Percentiles rank a stretch among this genome's conserved stretches.
Evolutionary conservation across 208 protist genomes (phyloP).

Genomic region (Vickermania ingenoplastis): DNA sequence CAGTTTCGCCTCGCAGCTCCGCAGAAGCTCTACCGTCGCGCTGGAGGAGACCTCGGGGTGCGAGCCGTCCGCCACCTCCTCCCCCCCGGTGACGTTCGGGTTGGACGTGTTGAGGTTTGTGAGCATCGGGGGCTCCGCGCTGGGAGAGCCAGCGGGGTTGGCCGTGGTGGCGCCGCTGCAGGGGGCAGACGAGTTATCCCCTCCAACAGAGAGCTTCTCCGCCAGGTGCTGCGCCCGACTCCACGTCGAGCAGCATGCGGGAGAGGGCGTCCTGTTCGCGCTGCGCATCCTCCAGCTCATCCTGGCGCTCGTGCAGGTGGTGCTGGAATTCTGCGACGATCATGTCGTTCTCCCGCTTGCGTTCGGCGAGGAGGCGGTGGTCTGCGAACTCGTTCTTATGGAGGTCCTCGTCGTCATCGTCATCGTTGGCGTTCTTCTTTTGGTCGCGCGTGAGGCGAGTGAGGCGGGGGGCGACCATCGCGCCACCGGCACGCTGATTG

Average conservation of each 20-base stretch:
- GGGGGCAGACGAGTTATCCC: not conserved
- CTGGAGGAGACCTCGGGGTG: not conserved
- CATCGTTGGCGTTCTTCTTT: not conserved
- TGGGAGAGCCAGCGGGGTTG: not conserved
- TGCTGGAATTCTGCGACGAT: constrained; percentile 86
- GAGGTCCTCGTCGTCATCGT: constrained; percentile 3
- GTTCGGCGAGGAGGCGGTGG: constrained; percentile 44
- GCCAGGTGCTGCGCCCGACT: constrained; percentile 85
- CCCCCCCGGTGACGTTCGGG: not conserved
- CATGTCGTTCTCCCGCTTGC: constrained; percentile 33
- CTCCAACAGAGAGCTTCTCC: constrained; percentile 55
- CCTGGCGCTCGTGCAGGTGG: constrained; percentile 61
- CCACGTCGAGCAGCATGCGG: constrained; percentile 74
- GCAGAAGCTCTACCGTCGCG: constrained; percentile 33
- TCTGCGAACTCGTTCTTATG: constrained; percentile 11
- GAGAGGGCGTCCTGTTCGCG: constrained; percentile 53
- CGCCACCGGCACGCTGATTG: not conserved
- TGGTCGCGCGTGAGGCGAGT: constrained; percentile 1
- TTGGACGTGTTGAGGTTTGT: not conserved
- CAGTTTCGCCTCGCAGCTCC: constrained; percentile 41
- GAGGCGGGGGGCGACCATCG: not conserved
- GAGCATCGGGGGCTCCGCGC: not conserved
- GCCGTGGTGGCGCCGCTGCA: not conserved
- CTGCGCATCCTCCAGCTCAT: constrained; percentile 48
- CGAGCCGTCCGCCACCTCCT: not conserved